phyloP scores from a whole-genome alignment of 2,329 filamentous ascomycete genomes.

The Colletotrichum plurivorum region DNA sequence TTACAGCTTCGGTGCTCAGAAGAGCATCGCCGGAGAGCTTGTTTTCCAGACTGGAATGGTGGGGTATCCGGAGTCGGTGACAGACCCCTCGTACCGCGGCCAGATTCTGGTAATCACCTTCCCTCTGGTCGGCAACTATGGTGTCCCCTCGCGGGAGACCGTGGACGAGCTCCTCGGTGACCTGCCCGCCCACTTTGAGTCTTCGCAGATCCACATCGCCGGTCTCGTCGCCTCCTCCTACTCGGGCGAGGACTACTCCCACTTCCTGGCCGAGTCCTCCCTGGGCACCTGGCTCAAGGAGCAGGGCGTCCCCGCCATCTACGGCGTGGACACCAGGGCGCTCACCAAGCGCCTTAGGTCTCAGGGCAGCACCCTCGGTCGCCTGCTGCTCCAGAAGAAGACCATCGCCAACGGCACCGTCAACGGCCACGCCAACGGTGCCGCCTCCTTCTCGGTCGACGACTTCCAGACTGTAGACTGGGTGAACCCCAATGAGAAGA shows the following conservation, averaged over 20 bases:
- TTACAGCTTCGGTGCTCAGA: constrained; percentile 95
- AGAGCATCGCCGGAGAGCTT: constrained; percentile 95
- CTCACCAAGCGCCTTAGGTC: constrained; percentile 95
- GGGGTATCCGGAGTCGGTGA: constrained; percentile 95
- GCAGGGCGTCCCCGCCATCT: constrained; percentile 93
- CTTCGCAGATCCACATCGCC: constrained; percentile 91
- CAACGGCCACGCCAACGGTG: constrained; percentile 47
- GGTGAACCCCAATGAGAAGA: constrained; percentile 92
- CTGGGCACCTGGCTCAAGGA: constrained; percentile 97
- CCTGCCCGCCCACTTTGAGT: constrained; percentile 94
- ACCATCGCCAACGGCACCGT: constrained; percentile 60
- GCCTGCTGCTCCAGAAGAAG: constrained; percentile 82
- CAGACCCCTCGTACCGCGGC: constrained; percentile 88
- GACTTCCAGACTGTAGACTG: constrained; percentile 87
- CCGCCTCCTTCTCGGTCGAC: constrained; percentile 45
- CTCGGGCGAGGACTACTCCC: constrained; percentile 94
- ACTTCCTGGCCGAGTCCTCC: constrained; percentile 91
- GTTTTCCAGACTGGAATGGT: constrained; percentile 99
- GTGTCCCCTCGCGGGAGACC: constrained; percentile 88
- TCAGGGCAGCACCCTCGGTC: constrained; percentile 96
- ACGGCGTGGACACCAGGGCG: constrained; percentile 92
- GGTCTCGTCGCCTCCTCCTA: constrained; percentile 93
- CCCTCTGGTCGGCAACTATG: constrained; percentile 96
- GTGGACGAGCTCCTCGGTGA: constrained; percentile 88
- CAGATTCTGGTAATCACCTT: constrained; percentile 98